Evolutionary conservation across 257 asterid species (phyloP), one percentile per base, ranked within the genome.

Genomic region (Jacaranda copaia): DNA sequence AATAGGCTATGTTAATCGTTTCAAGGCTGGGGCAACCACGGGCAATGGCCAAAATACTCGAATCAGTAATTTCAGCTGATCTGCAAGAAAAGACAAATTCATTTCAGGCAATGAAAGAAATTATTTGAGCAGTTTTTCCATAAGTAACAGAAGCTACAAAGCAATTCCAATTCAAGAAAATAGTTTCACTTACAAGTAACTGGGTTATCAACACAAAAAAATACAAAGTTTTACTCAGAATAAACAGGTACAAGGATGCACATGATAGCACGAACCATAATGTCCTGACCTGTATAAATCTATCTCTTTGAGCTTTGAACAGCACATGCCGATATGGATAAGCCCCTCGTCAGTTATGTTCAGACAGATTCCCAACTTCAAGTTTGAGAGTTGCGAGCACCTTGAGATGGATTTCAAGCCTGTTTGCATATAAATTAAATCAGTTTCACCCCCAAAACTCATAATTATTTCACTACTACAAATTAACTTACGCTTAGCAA

Each of bases 331-430:
- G 3, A 91, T 84, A 67, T 87, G 89, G 79, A 81, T 74, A 46
- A 93, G 92, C 61, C 99, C 98, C 62, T 83, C 78, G 38, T 91
- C 94, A 8, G 89, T 89, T 69, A 95, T 65, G 52, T 91, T 91
- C 69, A 86, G 84, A 75, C 98, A 95, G 53, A 93, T 81, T 19
- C 97, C 97, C 79, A 95, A 74, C 83, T 93, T 95, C 61, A 95
- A 83, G 87, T 85, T 89, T 42, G 82, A 63, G 70, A 93, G 89
- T n/a, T 52, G 81, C 20, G 93, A 79, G 83, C 99, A 95, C 69
- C 79, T 74, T 0, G 98, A 85, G 78, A 95, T 88, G 74, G 92
- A 87, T 83, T 70, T 89, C 58, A 95, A 74, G 48, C 97, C 99
- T 94, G 89, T 67, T 67, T 60, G 68, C 8, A 68, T 35, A 67